phyloP scores from a whole-genome alignment of 148 eudicot species.

The Silene conica region DNA sequence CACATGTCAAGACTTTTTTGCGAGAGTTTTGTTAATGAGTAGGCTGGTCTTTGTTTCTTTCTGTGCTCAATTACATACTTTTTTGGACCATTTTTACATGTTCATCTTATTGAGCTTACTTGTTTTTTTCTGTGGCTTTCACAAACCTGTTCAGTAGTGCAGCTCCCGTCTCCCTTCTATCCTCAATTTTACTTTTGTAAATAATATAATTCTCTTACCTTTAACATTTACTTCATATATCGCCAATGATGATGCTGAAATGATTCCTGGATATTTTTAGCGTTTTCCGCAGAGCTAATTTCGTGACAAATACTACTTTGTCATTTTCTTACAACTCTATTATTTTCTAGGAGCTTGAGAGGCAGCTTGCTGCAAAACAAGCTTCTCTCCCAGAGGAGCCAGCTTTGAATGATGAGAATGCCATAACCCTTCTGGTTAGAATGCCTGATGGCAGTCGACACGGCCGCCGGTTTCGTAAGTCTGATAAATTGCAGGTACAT shows the following conservation, averaged over 20 bases:
- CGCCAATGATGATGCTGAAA: background rate
- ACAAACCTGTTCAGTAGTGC: too few species aligned
- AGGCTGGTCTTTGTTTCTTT: too few species aligned
- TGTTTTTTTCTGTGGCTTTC: too few species aligned
- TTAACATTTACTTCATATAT: background rate
- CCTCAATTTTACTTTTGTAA: background rate
- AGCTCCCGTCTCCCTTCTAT: too few species aligned
- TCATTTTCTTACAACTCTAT: background rate
- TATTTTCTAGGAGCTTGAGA: constrained; percentile 68
- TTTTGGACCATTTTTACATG: too few species aligned
- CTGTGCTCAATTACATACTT: too few species aligned
- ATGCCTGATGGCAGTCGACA: constrained; percentile 94
- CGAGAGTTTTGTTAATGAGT: too few species aligned
- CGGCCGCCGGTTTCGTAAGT: constrained; percentile 73
- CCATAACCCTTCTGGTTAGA: constrained; percentile 76
- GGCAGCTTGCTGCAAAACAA: constrained; percentile 86
- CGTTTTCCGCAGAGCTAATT: background rate
- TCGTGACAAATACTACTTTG: background rate
- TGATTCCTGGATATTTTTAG: background rate
- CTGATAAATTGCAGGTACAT: constrained; percentile 82
- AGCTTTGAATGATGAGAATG: constrained; percentile 65
- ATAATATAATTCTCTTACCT: background rate
- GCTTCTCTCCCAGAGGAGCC: constrained; percentile 96
- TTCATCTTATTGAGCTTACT: too few species aligned
- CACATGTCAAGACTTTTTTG: too few species aligned